phyloP scores from a whole-genome alignment of 257 asterid genomes.

The Jaltomata sinuosa region DNA sequence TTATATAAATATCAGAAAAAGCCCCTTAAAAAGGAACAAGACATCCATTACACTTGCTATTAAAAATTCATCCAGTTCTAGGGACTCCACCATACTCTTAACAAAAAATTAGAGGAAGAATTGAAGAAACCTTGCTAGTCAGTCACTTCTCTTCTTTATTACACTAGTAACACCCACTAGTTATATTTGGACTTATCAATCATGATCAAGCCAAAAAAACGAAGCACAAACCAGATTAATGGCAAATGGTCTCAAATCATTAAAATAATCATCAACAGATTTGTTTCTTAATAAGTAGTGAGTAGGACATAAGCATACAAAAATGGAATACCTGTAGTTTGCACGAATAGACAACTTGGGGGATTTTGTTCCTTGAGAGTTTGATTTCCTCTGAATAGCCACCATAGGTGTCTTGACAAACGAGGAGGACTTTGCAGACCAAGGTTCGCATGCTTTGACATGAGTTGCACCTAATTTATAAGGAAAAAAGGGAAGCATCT shows the following conservation, averaged over 20 bases:
- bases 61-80: background rate
- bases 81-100: background rate
- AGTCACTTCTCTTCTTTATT: background rate
- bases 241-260: background rate
- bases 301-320: background rate
- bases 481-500: background rate
- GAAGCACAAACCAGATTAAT: background rate
- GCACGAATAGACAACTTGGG: conserved; percentile 41
- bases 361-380: conserved; percentile 11
- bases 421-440: conserved; percentile 29
- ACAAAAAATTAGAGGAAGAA: background rate
- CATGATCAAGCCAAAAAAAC: background rate
- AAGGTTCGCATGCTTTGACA: conserved; percentile 15
- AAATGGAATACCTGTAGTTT: conserved; percentile 35
- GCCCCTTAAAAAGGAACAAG: background rate
- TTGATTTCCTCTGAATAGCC: conserved; percentile 19
- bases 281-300: background rate
- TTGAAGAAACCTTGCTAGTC: background rate
- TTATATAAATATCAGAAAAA: background rate
- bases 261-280: background rate
- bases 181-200: background rate
- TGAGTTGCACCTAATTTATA: conserved; percentile 36
- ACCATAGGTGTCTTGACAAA: conserved; percentile 30
- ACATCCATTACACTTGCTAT: background rate
- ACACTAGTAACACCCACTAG: background rate